These are phyloP conservation scores for Penicillium sp. DNA, from an alignment of 2,329 filamentous ascomycete species.

Conservation along the genomic window DNA sequence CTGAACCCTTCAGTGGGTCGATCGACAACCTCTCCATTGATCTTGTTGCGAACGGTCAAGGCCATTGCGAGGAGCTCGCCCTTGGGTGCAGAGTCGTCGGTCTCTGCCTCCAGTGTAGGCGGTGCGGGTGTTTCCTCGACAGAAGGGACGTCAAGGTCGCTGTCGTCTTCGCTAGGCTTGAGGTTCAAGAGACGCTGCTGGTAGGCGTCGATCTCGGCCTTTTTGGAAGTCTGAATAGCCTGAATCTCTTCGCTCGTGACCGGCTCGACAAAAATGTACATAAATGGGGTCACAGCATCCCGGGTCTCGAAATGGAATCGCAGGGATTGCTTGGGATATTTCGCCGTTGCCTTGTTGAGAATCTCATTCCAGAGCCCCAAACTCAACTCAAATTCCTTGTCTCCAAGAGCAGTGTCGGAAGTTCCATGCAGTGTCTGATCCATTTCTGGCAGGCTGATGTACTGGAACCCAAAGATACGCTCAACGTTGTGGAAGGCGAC, in stretches of 20 bases:
- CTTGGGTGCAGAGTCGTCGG: constrained; percentile 8
- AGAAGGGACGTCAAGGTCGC: constrained; percentile 6
- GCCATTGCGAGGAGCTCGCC: constrained; percentile 58
- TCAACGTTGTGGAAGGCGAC: constrained; percentile 93
- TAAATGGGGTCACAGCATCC: constrained; percentile 54
- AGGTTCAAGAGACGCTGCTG: constrained; percentile 48
- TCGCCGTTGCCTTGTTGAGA: constrained; percentile 65
- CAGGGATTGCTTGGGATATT: constrained; percentile 68
- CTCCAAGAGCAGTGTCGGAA: constrained; percentile 59
- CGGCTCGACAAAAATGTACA: constrained; percentile 88
- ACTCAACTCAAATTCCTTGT: constrained; percentile 80
- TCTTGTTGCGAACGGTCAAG: constrained; percentile 64
- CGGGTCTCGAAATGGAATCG: constrained; percentile 79
- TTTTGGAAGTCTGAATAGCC: constrained; percentile 63
- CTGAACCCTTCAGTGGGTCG: constrained; percentile 51
- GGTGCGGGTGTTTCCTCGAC: constrained; percentile 11
- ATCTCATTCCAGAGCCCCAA: constrained; percentile 72
- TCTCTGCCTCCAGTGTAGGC: constrained; percentile 2
- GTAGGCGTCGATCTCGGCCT: constrained; percentile 61
- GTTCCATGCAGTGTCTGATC: constrained; percentile 84
- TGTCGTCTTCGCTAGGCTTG: constrained; percentile 15
- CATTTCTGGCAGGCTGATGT: constrained; percentile 80
- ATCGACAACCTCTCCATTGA: constrained; percentile 59
- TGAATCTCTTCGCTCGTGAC: constrained; percentile 67
- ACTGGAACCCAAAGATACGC: constrained; percentile 96